Evolutionary conservation across 108 stramenopile species (phyloP), one percentile per base, ranked within the genome.

Genomic region (Schizochytrium sp.): DNA sequence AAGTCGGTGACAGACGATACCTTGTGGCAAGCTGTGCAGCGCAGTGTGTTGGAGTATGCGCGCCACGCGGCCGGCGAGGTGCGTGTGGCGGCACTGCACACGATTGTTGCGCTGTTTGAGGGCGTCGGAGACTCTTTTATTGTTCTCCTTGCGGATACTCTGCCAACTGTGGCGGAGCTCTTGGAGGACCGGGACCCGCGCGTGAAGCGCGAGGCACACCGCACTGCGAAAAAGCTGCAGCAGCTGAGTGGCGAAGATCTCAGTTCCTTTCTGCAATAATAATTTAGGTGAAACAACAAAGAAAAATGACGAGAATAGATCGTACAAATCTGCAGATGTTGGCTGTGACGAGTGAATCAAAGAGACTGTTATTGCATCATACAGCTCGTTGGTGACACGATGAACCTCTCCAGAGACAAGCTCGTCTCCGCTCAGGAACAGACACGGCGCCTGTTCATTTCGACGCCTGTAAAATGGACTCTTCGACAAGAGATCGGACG

Each of bases 161-260:
- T 83, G 45, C 76, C 76, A 12, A 83, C 76, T 6, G 51, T 83
- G 12, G 76, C 76, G n/a, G 76, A 83, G 51, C 51, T 83, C 16
- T 4, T 83, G 76, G 76, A 83, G 76, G 76, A 83, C 76, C 12
- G 12, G n/a, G 76, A 83, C 76, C 18, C 19, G 45, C 6, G 51
- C 25, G 76, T 83, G 12, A 83, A 83, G 51, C 48, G 48, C 48
- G 76, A 47, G 51, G 76, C 76, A 0, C 76, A 83, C 76, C 45
- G 51, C n/a, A 45, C 51, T 18, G 76, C 76, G 10, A 83, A 83
- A 45, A 83, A 83, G 23, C 23, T 83, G 76, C 76, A 83, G 51
- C 76, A 83, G 76, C 76, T 83, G 16, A 25, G 23, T 34, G 76
- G 76, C n/a, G 76, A 83, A 23, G 76, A 83, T 45, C 51, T 83